phyloP scores from a whole-genome alignment of 768 basidiomycete species.

The Vishniacozyma victoriae region DNA sequence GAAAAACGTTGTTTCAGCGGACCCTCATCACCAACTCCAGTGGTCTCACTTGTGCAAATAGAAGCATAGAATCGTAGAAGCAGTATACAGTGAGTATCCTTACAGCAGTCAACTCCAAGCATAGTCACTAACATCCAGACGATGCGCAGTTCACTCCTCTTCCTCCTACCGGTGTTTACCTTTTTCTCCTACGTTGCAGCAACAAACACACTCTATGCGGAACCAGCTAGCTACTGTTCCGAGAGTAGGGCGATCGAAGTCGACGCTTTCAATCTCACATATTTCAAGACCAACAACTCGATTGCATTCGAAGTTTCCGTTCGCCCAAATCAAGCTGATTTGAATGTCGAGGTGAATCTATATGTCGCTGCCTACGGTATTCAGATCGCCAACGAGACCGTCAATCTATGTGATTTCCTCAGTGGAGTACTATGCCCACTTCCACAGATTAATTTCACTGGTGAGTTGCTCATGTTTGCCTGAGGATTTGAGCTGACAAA shows the following conservation, averaged over 20 bases:
- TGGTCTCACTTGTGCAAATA: no score
- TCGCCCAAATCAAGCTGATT: constrained; percentile 61
- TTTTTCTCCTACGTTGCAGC: no score
- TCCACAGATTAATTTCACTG: constrained; percentile 81
- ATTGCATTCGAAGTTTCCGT: constrained; percentile 79
- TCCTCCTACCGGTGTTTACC: no score
- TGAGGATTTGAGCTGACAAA: neutral
- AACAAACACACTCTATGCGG: no score
- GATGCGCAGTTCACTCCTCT: no score
- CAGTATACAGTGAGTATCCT: no score
- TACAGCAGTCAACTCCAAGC: no score
- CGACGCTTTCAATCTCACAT: constrained; percentile 39
- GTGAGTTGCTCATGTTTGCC: constrained; percentile 39
- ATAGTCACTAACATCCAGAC: no score
- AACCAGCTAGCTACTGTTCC: constrained; percentile 43
- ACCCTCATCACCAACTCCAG: no score
- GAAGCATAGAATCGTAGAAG: no score
- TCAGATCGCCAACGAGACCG: constrained; percentile 71
- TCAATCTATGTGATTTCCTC: constrained; percentile 76
- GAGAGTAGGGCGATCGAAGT: constrained; percentile 39
- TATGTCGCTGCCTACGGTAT: constrained; percentile 84
- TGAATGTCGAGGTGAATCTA: constrained; percentile 76
- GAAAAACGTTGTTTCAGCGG: no score
- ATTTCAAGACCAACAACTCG: constrained; percentile 51
- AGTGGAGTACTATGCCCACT: constrained; percentile 72